Evolutionary conservation across 2,329 filamentous ascomycete genomes (phyloP), one percentile per base, ranked within the genome.

Genomic region (Neofusicoccum sp.): DNA sequence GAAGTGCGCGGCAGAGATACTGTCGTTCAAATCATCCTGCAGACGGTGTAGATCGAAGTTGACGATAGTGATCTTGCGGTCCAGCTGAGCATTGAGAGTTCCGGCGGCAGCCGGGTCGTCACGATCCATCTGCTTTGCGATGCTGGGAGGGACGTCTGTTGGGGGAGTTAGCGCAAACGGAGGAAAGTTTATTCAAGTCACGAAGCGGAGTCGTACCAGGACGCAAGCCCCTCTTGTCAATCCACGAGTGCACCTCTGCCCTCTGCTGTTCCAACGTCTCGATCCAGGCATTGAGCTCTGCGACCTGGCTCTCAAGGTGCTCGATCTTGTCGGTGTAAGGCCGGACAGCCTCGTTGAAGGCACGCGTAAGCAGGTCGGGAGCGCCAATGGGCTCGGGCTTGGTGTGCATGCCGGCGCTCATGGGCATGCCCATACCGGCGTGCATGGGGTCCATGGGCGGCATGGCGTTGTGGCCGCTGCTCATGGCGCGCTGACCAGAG

Each of bases 11-110:
- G 78, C 78, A 20, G 79, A 80, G 56, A 83, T 80, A 57, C 78
- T 79, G 68, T 82, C 79, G 71, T 82, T 82, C 65, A 83, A 76
- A 65, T 82, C 80, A 70, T 83, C 80, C 69, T 83, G 80, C 48
- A 83, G 75, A 56, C 80, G 79, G 73, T 83, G 80, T 3, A 83
- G 79, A 68, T 83, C 80, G 68, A 82, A 82, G 73, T 83, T 83
- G 60, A 83, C 80, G 60, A 83, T 82, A 38, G 80, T 83, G 72
- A 83, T 83, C 66, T 83, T 83, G 76, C 80, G 80, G 70, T 83
- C 80, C 63, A 83, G 79, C 68, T 83, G 80, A n/a, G 79, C 80
- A 68, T 82, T 82, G 63, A 83, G 77, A 1, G 80, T 81, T 34
- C 75, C 71, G 34, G 80, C 80, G 24, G 79, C 78, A 63, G 80